Base-by-base conservation (phyloP, 495 filamentous ascomycete species). In the Coniosporium apollinis region DNA sequence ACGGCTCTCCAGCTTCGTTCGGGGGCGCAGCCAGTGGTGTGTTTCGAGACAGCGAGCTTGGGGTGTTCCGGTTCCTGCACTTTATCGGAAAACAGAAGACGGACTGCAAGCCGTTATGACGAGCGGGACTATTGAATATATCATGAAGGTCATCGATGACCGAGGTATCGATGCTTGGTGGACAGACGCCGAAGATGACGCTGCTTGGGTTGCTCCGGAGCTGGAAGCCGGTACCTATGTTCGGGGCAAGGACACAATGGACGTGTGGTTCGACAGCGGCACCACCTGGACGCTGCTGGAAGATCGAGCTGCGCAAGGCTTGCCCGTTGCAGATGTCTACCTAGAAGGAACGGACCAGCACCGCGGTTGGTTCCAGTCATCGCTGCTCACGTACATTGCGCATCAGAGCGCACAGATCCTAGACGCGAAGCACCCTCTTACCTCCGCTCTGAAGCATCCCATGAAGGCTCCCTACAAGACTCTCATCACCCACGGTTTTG, bases 221-320 rank as follows among this genome's bases (percentile, higher is more conserved):
- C 56, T 89, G 0, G 10, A 39, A 14, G 35, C 58, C 36, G 56
- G 58, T 2, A 39, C 40, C 9, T 89, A 74, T 43, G 58, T 66
- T 41, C 76, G 89, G 37, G 87, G 89, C 14, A 77, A 61, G n/a
- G 91, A 99, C 45, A 99, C 89, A 0, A 96, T 99, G 89, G 89
- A 99, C 57, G 89, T 99, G 16, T 99, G 89, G 89, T 96, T 96
- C 48, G 89, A 99, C 54, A 94, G 87, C 44, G 89, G 89, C 4
- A 94, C 82, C 33, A 94, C 81, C 50, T 99, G 89, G 89, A 76
- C 83, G 0, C 60, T 65, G 33, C 62, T 76, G 18, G 46, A 59
- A 30, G 10, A 8, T 8, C 11, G 30, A 1, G 8, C 30, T 1
- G 9, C 11, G n/a, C n/a, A 19, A 8, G 10, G 15, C 19, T n/a